Conservation (phyloP, 2,329 filamentous ascomycete species). For the Alternaria ethzedia region DNA sequence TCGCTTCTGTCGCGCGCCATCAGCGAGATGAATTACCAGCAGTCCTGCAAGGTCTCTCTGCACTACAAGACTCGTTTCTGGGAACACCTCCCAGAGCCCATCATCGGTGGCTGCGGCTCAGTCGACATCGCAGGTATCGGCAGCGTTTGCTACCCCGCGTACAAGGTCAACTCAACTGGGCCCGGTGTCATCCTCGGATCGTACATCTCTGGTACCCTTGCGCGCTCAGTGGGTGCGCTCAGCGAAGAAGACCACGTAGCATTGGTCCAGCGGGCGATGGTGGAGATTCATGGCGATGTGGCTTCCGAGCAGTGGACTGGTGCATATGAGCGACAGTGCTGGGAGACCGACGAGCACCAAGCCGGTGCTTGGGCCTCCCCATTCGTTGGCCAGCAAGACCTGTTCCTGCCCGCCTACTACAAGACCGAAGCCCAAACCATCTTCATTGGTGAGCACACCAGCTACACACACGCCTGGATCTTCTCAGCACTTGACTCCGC, state of each 20-base stretch:
- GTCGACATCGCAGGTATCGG: constrained; percentile 68
- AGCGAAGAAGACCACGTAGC: constrained; percentile 67
- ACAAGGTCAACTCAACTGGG: constrained; percentile 68
- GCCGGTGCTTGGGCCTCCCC: constrained; percentile 69
- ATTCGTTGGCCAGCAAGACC: constrained; percentile 67
- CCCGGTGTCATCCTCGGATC: constrained; percentile 68
- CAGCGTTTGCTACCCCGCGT: constrained; percentile 70
- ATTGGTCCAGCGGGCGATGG: constrained; percentile 69
- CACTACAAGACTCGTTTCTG: constrained; percentile 71
- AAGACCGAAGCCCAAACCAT: constrained; percentile 73
- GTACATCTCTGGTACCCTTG: constrained; percentile 59
- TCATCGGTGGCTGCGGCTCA: constrained; percentile 68
- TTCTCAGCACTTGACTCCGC: constrained; percentile 71
- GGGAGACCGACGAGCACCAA: constrained; percentile 67
- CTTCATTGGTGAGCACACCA: constrained; percentile 56
- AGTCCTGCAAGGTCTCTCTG: constrained; percentile 65
- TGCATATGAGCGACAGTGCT: constrained; percentile 69
- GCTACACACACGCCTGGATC: constrained; percentile 75
- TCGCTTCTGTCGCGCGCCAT: constrained; percentile 59
- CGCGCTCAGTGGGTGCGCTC: constrained; percentile 56
- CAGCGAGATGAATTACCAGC: constrained; percentile 57
- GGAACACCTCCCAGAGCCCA: constrained; percentile 61
- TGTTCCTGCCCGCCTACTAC: constrained; percentile 76
- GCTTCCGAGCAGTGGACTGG: constrained; percentile 69
- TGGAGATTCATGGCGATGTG: constrained; percentile 68